These are phyloP conservation scores for Rhodamnia rubescens DNA, from an alignment of 345 rosid genomes.

Conservation along the genomic window DNA sequence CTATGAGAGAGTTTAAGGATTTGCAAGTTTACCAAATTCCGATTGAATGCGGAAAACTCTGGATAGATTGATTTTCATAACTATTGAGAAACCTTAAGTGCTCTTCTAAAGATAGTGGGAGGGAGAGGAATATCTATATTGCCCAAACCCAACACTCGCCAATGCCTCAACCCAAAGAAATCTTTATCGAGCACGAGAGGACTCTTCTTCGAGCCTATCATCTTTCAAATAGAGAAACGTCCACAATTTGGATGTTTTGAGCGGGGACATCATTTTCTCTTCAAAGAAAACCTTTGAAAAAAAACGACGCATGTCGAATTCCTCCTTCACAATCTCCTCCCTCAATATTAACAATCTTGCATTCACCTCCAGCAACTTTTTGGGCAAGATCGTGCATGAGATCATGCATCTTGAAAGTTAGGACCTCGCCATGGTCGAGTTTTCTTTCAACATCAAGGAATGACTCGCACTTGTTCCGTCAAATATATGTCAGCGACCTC, in stretches of 20 bases:
- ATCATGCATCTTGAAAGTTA: background rate
- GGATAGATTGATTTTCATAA: too few relatives aligned
- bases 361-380: background rate
- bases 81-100: too few relatives aligned
- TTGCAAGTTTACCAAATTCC: too few relatives aligned
- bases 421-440: background rate
- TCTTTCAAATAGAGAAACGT: background rate
- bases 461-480: background rate
- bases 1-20: too few relatives aligned
- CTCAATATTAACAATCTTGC: background rate
- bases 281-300: accelerated
- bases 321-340: background rate
- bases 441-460: background rate
- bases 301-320: background rate
- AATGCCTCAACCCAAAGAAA: too few relatives aligned
- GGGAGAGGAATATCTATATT: too few relatives aligned
- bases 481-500: background rate
- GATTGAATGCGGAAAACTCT: too few relatives aligned
- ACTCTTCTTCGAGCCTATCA: too few relatives aligned
- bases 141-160: too few relatives aligned
- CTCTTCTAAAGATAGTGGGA: too few relatives aligned
- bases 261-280: background rate
- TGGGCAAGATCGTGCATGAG: background rate
- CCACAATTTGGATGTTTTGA: background rate
- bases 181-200: too few relatives aligned